A percentile compares a stretch with the other conserved stretches of the same genome.
These are phyloP conservation scores for Diaporthe capsici DNA, from an alignment of 2,329 filamentous ascomycete genomes.

Conservation along the genomic window DNA sequence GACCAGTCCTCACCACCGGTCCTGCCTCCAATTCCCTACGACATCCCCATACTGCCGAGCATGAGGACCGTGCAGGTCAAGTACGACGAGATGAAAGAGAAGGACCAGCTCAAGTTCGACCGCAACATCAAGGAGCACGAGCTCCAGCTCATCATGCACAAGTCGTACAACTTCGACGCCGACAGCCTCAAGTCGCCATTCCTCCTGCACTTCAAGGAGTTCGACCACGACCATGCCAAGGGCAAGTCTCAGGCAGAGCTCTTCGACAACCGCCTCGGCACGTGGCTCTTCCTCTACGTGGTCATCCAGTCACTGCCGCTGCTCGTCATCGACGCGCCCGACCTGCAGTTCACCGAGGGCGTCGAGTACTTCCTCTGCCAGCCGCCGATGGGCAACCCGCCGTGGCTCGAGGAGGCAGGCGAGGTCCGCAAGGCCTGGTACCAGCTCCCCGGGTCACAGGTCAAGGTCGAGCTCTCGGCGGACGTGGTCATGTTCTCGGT, in stretches of 20 bases:
- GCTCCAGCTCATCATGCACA: conserved; percentile 80
- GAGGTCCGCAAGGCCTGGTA: conserved; percentile 80
- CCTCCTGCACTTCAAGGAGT: conserved; percentile 77
- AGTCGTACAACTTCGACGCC: conserved; percentile 84
- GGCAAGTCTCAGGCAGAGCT: conserved; percentile 77
- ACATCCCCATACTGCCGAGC: conserved; percentile 83
- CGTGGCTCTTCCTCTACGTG: conserved; percentile 87
- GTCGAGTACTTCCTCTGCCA: conserved; percentile 89
- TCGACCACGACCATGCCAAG: conserved; percentile 77
- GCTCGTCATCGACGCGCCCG: conserved; percentile 82
- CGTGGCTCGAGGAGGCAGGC: conserved; percentile 79
- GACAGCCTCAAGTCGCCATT: conserved; percentile 72
- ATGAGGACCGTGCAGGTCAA: conserved; percentile 76
- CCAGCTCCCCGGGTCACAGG: conserved; percentile 74
- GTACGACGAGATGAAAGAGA: conserved; percentile 74
- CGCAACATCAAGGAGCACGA: conserved; percentile 84
- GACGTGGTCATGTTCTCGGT: conserved; percentile 74
- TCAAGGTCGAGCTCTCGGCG: conserved; percentile 70
- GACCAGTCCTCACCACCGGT: conserved; percentile 92
- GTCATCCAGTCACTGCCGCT: conserved; percentile 84
- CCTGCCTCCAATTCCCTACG: conserved; percentile 91
- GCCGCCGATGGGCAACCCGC: conserved; percentile 78
- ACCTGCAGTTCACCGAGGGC: conserved; percentile 75
- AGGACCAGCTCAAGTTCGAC: conserved; percentile 81
- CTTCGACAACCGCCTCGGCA: conserved; percentile 78